phyloP scores from a whole-genome alignment of 495 filamentous ascomycete species.

The Penicillium crystallinum region DNA sequence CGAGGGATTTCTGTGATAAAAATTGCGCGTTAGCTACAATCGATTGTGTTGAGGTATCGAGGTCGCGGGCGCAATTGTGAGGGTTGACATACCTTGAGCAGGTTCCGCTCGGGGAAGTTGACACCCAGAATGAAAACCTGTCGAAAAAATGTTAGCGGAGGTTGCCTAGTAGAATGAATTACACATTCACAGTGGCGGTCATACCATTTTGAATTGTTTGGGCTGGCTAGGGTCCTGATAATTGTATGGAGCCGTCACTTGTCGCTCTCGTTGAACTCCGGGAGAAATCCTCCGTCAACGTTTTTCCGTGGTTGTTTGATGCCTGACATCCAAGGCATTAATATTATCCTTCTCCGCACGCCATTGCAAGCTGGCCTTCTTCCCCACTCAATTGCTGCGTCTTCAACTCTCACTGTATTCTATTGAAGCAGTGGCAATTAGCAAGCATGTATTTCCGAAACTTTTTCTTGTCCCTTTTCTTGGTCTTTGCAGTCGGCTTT shows the following conservation, averaged over 20 bases:
- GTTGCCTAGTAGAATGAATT: neutral
- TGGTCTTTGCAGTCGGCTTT: constrained; percentile 62
- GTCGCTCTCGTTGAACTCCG: constrained; percentile 16
- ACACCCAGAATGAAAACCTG: constrained; percentile 79
- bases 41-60: constrained; percentile 4
- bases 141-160: neutral
- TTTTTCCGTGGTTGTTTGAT: constrained; percentile 25
- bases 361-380: constrained; percentile 42
- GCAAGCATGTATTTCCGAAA: constrained; percentile 48
- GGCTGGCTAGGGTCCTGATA: constrained; percentile 7
- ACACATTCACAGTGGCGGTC: neutral
- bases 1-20: constrained; percentile 64
- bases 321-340: neutral
- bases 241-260: constrained; percentile 5
- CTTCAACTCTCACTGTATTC: constrained; percentile 8
- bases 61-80: constrained; percentile 6
- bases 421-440: constrained; percentile 16
- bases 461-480: constrained; percentile 58
- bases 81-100: constrained; percentile 63
- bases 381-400: constrained; percentile 9
- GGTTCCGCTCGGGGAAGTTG: constrained; percentile 75
- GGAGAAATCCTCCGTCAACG: constrained; percentile 32
- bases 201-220: constrained; percentile 32
- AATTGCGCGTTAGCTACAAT: constrained; percentile 11
- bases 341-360: constrained; percentile 25